Evolutionary conservation across 2,329 filamentous ascomycete genomes (phyloP), one percentile per base, ranked within the genome.

Genomic region (Emergomyces orientalis): DNA sequence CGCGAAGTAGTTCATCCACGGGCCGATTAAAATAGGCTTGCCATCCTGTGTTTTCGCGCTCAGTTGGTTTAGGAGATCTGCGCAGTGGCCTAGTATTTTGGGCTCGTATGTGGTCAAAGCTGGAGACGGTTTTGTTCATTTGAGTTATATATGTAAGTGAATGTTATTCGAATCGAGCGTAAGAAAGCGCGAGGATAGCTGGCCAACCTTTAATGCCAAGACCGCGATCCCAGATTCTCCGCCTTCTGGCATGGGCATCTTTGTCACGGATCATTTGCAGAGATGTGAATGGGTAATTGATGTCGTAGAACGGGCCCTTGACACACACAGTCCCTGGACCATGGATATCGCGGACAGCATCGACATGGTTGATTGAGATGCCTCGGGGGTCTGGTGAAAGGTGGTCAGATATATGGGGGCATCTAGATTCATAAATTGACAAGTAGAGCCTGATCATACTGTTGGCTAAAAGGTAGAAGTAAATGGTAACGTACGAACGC

Each of bases 191-290:
- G 52, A 55, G 8, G 19, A 55, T 55, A n/a, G 19, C 5, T 25
- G 25, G 41, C 51, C 32, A 63, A 72, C 73, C 69, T 66, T 69
- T 70, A 2, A 66, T 59, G 54, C 69, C 71, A 32, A 75, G 74
- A 1, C 66, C 73, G 17, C 68, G 69, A 62, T 73, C 72, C 72
- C 73, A 74, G 30, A 70, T 64, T 52, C 66, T 59, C 30, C 69
- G 59, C 25, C 66, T 61, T 25, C 57, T 51, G 13, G 65, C 57
- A 62, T 74, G 72, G 2, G 58, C 61, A 27, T 61, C 59, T 9
- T 67, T 67, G 41, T 70, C 65, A n/a, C 72, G 63, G 6, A 61
- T 65, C 32, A 63, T 67, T 5, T 68, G 65, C 1, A 74, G 57
- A 1, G 68, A 69, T n/a, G 67, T 39, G 8, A 63, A 60, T 6